Evolutionary conservation across 768 basidiomycete genomes (phyloP).

Genomic region (Phylloporus rhodoxanthus): DNA sequence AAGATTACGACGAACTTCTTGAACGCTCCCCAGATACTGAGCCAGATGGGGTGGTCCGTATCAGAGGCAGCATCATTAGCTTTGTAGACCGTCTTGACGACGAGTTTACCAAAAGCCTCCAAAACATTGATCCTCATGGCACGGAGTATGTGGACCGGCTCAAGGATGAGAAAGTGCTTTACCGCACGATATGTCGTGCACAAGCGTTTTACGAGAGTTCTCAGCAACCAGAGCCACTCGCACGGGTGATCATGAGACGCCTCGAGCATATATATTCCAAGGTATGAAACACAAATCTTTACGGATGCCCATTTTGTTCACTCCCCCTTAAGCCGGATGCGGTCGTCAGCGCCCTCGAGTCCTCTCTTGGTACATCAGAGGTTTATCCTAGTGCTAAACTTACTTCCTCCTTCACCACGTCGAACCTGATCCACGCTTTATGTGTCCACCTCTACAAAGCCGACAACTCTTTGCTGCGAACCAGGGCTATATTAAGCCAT

Average conservation of each 20-base stretch:
- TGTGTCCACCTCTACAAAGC: conserved; percentile 92
- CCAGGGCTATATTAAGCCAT: conserved; percentile 95
- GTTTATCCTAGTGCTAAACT: conserved; percentile 62
- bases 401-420: conserved; percentile 48
- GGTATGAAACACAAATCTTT: conserved; percentile 37
- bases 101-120: conserved; percentile 94
- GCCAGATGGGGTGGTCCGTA: conserved; percentile 67
- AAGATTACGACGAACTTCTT: conserved; percentile 86
- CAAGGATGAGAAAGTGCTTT: conserved; percentile 92
- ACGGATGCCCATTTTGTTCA: conserved; percentile 2
- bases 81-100: conserved; percentile 96
- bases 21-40: conserved; percentile 78
- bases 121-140: conserved; percentile 98
- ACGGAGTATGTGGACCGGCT: conserved; percentile 98
- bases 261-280: conserved; percentile 98
- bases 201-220: conserved; percentile 88
- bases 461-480: conserved; percentile 85
- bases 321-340: conserved; percentile 69
- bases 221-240: conserved; percentile 68
- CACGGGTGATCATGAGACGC: conserved; percentile 88
- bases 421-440: conserved; percentile 78
- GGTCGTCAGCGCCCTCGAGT: conserved; percentile 86
- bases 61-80: conserved; percentile 93
- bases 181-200: conserved; percentile 87
- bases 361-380: conserved; percentile 51